Percentiles rank a stretch among this genome's conserved stretches.
Evolutionary conservation across 768 basidiomycete genomes (phyloP).

Genomic region (Dacryopinax spathularia): DNA sequence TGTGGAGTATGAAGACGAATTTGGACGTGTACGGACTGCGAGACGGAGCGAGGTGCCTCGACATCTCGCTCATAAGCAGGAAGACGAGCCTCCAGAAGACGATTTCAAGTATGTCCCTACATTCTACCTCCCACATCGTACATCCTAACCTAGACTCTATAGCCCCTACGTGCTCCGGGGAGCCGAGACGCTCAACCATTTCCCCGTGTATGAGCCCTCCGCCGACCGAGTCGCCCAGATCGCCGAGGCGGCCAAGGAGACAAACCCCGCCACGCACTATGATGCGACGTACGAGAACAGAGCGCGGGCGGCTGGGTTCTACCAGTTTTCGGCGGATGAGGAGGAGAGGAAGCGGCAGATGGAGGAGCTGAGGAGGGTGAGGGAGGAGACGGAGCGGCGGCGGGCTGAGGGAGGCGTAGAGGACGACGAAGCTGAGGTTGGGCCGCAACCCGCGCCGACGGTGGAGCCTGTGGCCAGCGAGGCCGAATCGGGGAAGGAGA

Average conservation of each 20-base stretch:
- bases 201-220: conserved; percentile 77
- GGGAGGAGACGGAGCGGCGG: conserved; percentile 56
- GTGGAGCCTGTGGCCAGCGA: background rate
- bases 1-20: conserved; percentile 77
- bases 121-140: background rate
- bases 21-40: conserved; percentile 58
- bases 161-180: conserved; percentile 41
- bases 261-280: conserved; percentile 65
- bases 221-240: conserved; percentile 66
- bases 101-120: conserved; percentile 41
- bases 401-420: conserved; percentile 51
- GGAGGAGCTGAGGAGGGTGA: conserved; percentile 56
- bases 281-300: conserved; percentile 72
- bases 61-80: conserved; percentile 36
- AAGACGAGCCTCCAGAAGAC: conserved; percentile 32
- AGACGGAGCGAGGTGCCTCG: conserved; percentile 65
- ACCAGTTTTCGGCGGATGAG: conserved; percentile 80
- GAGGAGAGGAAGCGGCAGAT: conserved; percentile 63
- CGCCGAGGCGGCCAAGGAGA: conserved; percentile 52
- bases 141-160: conserved; percentile 10
- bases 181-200: conserved; percentile 64
- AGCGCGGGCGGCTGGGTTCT: conserved; percentile 78
- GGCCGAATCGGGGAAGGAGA: background rate
- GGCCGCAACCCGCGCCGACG: background rate
- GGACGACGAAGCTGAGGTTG: conserved; percentile 16